Evolutionary conservation across 768 basidiomycete species (phyloP), one percentile per base, ranked within the genome.

Genomic region (Auriscalpium vulgare): DNA sequence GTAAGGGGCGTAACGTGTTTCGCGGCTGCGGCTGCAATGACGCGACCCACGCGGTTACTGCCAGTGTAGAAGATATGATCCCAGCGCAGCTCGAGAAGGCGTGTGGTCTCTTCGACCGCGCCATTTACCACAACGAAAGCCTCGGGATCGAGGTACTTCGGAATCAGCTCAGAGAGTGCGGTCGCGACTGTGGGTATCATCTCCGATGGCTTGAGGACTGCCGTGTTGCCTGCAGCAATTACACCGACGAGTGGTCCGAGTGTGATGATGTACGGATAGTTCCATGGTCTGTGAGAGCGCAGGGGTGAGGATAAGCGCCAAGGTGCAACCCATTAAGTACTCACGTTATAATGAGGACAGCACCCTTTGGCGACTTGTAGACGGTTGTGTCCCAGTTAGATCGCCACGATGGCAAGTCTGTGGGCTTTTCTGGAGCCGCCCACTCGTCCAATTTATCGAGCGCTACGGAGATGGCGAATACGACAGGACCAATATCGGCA

Each of bases 1-100:
- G 82, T 81, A 10, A 78, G 50, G 2, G 82, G 81, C 0, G 80
- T 83, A 7, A 82, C 67, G 58, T 79, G 72, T 60, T 77, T 76
- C 3, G 78, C 78, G 1, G 82, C 82, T 0, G 81, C 82, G 0
- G 72, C 65, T 0, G 79, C 68, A 37, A 83, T 71, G 53, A 82
- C 72, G 16, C 78, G 71, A 0, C 70, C 82, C 16, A 83, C 71
- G 8, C 65, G 68, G 11, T 70, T 72, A 49, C 63, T 65, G 17
- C 75, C 80, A 4, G 77, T 81, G 66, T 74, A 81, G 61, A 75
- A 76, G 54, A 80, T 63, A 34, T 66, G 66, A 46, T 66, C 63
- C 67, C 78, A 81, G 60, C 75, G 70, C 23, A 77, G 66, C 51
- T 77, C 74, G 16, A 79, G 62, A 1, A 62, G 57, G 14, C 44